Conservation (phyloP, 2,329 filamentous ascomycete species). For the Chrysoporthe austroafricana region DNA sequence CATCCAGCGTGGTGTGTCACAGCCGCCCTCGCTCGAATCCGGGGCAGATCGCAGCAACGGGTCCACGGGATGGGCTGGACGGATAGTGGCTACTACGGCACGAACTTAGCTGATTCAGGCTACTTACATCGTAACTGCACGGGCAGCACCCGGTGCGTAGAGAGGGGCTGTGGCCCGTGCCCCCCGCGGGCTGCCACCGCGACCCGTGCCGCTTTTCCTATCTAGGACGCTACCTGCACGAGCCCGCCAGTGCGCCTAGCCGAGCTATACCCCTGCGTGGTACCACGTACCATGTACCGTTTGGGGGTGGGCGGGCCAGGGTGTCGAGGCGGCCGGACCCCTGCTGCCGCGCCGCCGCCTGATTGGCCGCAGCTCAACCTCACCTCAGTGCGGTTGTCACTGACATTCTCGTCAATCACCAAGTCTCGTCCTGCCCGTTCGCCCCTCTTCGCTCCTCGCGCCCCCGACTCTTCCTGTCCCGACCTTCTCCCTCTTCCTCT, state of each 20-base stretch:
- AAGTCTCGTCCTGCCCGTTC: constrained; percentile 16
- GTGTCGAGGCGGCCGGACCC: too few species aligned
- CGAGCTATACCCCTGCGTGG: too few species aligned
- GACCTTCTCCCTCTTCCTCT: constrained; percentile 28
- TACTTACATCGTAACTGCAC: too few species aligned
- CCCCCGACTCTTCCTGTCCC: constrained; percentile 20
- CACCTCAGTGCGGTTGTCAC: constrained; percentile 17
- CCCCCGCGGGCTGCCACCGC: background rate
- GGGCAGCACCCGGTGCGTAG: background rate
- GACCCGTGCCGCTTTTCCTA: constrained; percentile 6
- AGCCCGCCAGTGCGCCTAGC: background rate
- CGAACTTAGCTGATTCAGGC: too few species aligned
- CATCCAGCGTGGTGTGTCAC: too few species aligned
- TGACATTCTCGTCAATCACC: constrained; percentile 2
- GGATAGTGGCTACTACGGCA: too few species aligned
- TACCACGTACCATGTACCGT: too few species aligned
- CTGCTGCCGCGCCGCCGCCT: background rate
- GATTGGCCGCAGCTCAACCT: constrained; percentile 18
- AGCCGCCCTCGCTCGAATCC: background rate
- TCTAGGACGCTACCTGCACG: constrained; percentile 12
- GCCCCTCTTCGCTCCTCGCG: constrained; percentile 25
- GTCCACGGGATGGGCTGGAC: background rate
- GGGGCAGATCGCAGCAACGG: constrained; percentile 2
- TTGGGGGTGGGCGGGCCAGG: too few species aligned
- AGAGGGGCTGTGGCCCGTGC: background rate